Conservation (phyloP, 495 filamentous ascomycete genomes). For the Pyrenula aspistea region DNA sequence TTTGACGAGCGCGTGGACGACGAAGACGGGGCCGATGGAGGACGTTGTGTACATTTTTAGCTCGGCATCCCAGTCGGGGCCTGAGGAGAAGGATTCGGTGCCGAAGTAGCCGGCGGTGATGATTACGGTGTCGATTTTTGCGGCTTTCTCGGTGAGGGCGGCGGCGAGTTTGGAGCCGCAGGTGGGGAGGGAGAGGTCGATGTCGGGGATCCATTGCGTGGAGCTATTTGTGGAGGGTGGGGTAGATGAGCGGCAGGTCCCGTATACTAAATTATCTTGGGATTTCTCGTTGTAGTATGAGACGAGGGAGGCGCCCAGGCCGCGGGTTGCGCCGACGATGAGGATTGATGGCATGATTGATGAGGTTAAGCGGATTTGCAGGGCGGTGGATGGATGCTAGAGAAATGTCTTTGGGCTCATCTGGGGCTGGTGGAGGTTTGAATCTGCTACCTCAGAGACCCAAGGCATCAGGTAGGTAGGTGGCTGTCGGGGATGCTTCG, state of each 20-base stretch:
- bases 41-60: slow-evolving; percentile 60
- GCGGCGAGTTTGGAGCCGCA: slow-evolving; percentile 38
- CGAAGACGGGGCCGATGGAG: slow-evolving; percentile 53
- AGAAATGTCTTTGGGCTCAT: too few species aligned
- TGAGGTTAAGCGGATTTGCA: too few species aligned
- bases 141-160: slow-evolving; percentile 24
- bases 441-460: too few species aligned
- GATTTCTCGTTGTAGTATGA: slow-evolving; percentile 41
- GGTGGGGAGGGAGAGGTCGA: slow-evolving; percentile 43
- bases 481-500: too few species aligned
- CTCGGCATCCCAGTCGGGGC: slow-evolving; percentile 54
- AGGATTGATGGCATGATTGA: slow-evolving; percentile 40
- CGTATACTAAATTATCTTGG: slow-evolving; percentile 40
- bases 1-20: slow-evolving; percentile 49
- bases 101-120: slow-evolving; percentile 60
- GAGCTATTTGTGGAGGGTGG: slow-evolving; percentile 19
- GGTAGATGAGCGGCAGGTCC: slow-evolving; percentile 39
- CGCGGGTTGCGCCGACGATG: slow-evolving; percentile 55
- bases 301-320: slow-evolving; percentile 49
- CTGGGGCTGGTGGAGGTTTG: too few species aligned
- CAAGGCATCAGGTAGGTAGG: too few species aligned
- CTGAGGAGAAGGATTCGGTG: slow-evolving; percentile 42
- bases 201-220: slow-evolving; percentile 30
- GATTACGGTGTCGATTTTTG: slow-evolving; percentile 43
- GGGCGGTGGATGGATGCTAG: too few species aligned